Conservation (phyloP, 139 green algal species). For the Haematococcus lacustris region DNA sequence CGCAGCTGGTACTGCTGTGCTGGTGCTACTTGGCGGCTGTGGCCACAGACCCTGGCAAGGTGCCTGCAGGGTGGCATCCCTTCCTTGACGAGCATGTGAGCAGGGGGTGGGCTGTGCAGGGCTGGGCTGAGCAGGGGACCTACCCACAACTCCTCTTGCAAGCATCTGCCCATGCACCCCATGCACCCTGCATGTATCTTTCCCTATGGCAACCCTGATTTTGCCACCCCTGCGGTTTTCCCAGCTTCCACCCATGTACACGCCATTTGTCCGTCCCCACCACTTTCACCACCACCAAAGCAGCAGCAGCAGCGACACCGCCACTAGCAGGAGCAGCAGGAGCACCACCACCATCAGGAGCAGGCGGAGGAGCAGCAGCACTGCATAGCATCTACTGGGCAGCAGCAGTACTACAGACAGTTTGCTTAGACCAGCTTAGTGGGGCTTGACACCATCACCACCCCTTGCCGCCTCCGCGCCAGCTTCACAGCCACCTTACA, state of each 20-base stretch:
- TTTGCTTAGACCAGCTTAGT: neutral
- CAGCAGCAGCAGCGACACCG: too few species aligned
- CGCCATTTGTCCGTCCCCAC: neutral
- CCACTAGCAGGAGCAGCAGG: too few species aligned
- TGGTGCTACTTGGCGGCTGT: conserved; percentile 89
- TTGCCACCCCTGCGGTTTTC: neutral
- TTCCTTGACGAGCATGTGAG: conserved; percentile 66
- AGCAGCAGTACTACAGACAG: too few species aligned
- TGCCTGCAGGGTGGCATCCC: conserved; percentile 84
- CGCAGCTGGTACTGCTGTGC: conserved; percentile 67
- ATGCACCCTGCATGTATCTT: neutral
- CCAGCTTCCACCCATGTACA: neutral
- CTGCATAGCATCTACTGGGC: too few species aligned
- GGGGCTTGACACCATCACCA: neutral
- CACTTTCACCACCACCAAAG: too few species aligned
- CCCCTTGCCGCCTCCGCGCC: neutral
- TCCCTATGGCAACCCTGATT: neutral
- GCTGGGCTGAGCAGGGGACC: neutral
- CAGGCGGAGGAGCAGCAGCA: too few species aligned
- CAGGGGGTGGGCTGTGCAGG: neutral
- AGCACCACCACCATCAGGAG: too few species aligned
- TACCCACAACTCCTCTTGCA: neutral
- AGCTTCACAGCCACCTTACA: neutral
- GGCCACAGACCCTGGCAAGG: conserved; percentile 67
- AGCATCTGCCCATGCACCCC: neutral